Evolutionary conservation across 2,329 filamentous ascomycete genomes (phyloP).

Genomic region (Metarhizium robertsii): DNA sequence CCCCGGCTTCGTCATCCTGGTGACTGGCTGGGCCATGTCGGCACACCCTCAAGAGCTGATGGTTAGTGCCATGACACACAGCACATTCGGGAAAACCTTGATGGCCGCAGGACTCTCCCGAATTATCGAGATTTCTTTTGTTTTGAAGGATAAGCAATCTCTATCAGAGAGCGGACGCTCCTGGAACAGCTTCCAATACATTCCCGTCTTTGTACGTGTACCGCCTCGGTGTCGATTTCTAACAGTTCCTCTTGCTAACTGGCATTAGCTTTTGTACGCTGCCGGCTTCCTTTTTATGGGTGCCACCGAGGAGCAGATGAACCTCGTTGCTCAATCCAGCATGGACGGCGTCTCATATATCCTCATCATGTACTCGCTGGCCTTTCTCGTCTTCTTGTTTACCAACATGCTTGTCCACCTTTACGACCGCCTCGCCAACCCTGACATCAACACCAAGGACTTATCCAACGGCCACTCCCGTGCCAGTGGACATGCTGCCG

Average conservation of each 20-base stretch:
- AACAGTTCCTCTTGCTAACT: slow-evolving; percentile 6
- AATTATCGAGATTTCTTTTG: slow-evolving; percentile 85
- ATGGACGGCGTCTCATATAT: slow-evolving; percentile 90
- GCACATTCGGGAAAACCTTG: slow-evolving; percentile 85
- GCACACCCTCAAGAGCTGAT: slow-evolving; percentile 76
- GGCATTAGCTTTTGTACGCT: slow-evolving; percentile 67
- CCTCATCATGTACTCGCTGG: slow-evolving; percentile 80
- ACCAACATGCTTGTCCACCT: slow-evolving; percentile 77
- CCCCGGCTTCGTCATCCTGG: slow-evolving; percentile 78
- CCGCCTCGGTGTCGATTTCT: not conserved
- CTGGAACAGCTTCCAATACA: slow-evolving; percentile 51
- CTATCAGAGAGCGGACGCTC: slow-evolving; percentile 59
- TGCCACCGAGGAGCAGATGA: slow-evolving; percentile 94
- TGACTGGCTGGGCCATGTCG: slow-evolving; percentile 96
- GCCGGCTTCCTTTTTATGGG: slow-evolving; percentile 97
- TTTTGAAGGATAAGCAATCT: slow-evolving; percentile 63
- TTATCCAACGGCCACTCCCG: slow-evolving; percentile 25
- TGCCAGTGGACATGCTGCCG: slow-evolving; percentile 25
- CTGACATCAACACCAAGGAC: slow-evolving; percentile 24
- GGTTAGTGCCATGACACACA: slow-evolving; percentile 80
- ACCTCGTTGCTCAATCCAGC: slow-evolving; percentile 59
- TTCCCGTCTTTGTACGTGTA: slow-evolving; percentile 46
- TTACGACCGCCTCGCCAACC: slow-evolving; percentile 56
- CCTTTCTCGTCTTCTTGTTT: slow-evolving; percentile 87
- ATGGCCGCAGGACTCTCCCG: slow-evolving; percentile 81